phyloP scores from a whole-genome alignment of 441 rosid genomes.

The Euphorbia schlechtendalii region DNA sequence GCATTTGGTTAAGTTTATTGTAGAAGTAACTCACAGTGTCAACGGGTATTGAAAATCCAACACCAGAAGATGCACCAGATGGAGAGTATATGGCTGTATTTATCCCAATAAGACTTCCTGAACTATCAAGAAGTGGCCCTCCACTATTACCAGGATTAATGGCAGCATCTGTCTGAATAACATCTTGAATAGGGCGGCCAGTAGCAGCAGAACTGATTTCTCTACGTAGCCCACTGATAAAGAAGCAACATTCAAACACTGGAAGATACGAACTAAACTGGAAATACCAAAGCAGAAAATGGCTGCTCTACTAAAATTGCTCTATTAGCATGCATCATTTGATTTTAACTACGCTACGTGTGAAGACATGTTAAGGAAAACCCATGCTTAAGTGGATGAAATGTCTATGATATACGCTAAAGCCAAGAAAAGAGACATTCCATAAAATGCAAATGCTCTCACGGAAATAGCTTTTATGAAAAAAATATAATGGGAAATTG shows the following conservation, averaged over 20 bases:
- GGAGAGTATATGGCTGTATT: conserved; percentile 98
- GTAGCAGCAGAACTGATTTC: conserved; percentile 99
- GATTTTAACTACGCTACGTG: neutral
- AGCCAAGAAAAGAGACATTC: too few species aligned
- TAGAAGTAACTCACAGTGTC: conserved; percentile 68
- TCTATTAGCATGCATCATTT: neutral
- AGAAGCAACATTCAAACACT: conserved; percentile 4
- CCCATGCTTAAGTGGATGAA: neutral
- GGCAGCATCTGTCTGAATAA: conserved; percentile 96
- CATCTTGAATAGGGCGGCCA: conserved; percentile 99
- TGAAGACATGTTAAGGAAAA: neutral
- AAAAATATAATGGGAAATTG: too few species aligned
- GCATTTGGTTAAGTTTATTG: neutral
- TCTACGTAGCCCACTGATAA: conserved; percentile 79
- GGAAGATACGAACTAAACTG: neutral
- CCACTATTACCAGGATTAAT: conserved; percentile 98
- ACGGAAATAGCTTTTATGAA: too few species aligned
- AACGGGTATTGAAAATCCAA: conserved; percentile 95
- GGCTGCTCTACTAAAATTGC: neutral
- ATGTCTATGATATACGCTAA: neutral
- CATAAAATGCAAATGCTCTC: too few species aligned
- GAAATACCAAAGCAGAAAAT: neutral
- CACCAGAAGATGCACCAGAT: conserved; percentile 98
- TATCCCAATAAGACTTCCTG: conserved; percentile 87
- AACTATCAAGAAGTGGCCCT: conserved; percentile 92